phyloP scores from a whole-genome alignment of 345 rosid species.

The thale cress (Arabidopsis thaliana) region DNA sequence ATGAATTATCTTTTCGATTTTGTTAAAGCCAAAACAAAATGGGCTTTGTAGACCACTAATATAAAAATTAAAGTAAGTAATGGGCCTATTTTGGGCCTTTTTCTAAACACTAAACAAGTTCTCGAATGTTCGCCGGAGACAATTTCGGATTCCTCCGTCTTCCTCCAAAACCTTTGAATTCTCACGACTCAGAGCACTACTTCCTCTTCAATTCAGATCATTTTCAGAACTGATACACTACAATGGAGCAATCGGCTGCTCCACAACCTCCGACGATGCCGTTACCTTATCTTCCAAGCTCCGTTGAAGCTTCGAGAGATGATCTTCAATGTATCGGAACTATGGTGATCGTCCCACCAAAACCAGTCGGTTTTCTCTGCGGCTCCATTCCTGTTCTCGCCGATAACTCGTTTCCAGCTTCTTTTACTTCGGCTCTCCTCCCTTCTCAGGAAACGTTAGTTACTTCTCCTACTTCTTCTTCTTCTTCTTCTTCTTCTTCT shows the following conservation, averaged over 20 bases:
- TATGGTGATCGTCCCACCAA: constrained; percentile 71
- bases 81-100: too few relatives aligned
- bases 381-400: constrained; percentile 92
- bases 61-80: too few relatives aligned
- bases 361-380: constrained; percentile 85
- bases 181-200: background rate
- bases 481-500: background rate
- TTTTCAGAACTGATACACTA: background rate
- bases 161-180: background rate
- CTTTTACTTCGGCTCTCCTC: constrained; percentile 70
- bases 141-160: background rate
- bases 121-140: constrained; percentile 1
- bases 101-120: background rate
- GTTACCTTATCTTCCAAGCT: constrained; percentile 41
- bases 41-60: too few relatives aligned
- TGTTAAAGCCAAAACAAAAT: too few relatives aligned
- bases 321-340: constrained; percentile 85
- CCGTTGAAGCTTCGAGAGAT: constrained; percentile 57
- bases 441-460: constrained; percentile 71
- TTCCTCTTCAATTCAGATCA: background rate
- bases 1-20: too few relatives aligned
- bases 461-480: background rate
- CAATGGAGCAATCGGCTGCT: constrained; percentile 13
- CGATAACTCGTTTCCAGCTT: constrained; percentile 69
- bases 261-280: background rate